Base-by-base conservation (phyloP, 768 basidiomycete genomes). In the Termitomyces sp. region DNA sequence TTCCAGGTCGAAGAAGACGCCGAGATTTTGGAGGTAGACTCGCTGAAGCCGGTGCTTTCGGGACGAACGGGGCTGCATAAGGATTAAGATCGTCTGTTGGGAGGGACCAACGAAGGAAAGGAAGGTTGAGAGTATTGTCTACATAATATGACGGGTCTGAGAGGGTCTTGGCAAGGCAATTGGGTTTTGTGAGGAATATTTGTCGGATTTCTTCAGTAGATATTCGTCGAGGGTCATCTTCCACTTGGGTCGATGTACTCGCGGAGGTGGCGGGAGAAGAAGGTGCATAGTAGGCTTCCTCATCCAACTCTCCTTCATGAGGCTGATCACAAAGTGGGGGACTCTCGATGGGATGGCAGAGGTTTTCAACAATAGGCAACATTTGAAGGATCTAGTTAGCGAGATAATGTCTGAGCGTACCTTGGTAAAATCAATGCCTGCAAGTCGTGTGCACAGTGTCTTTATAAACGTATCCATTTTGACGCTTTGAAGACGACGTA, bases 1-100 rank as follows among this genome's bases (percentile, higher is more conserved):
- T 30, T 5, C 38, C 46, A 11, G 62, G 59, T 19, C 62, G 62
- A 10, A 58, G 45, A 34, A 62, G 59, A 10, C 43, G 59, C 5
- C 55, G 59, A 2, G 53, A 53, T 22, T 55, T 54, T 7, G 57
- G 60, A 5, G 47, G 34, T 5, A 49, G 15, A 15, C 9, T 37
- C 35, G 22, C 2, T 37, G 34, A 22, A 37, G 42, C 21, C 4
- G 44, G 51, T 41, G 14, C 7, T 46, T 53, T 55, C 9, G 57
- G 60, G 37, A 55, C 44, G 35, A 55, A 57, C 9, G 60, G 60
- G 22, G 37, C 34, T 19, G 55, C 55, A 19, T 21, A 26, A n/a
- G 61, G 57, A 50, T 58, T 52, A 22, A 56, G 55, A 28, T 57
- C 42, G 34, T 51, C 54, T 49, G 46, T 57, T 24, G 43, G 59